Evolutionary conservation across 2,329 filamentous ascomycete species (phyloP).

Genomic region (Chaetomium olivaceum): DNA sequence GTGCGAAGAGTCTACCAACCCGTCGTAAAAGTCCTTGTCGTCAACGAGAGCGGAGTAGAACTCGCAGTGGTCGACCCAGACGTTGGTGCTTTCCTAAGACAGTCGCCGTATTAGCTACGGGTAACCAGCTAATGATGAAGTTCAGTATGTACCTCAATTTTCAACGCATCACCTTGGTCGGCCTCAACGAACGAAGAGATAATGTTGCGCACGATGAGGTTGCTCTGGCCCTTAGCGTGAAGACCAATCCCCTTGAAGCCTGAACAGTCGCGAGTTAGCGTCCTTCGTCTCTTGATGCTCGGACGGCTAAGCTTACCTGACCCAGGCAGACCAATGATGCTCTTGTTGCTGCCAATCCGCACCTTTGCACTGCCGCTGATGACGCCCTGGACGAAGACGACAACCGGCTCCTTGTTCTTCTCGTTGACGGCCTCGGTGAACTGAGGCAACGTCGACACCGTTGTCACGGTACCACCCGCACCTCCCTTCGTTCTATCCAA

Average conservation of each 20-base stretch:
- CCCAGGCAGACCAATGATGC: constrained; percentile 48
- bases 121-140: background rate
- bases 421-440: constrained; percentile 51
- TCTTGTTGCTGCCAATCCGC: constrained; percentile 51
- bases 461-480: constrained; percentile 54
- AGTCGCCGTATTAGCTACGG: background rate
- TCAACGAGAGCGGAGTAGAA: constrained; percentile 59
- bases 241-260: constrained; percentile 50
- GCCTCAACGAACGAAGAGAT: constrained; percentile 59
- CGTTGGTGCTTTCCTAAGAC: constrained; percentile 52
- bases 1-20: constrained; percentile 64
- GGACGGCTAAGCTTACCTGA: constrained; percentile 35
- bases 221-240: constrained; percentile 53
- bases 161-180: constrained; percentile 59
- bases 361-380: constrained; percentile 48
- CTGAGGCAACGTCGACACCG: constrained; percentile 52
- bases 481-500: constrained; percentile 52
- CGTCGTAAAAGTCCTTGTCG: constrained; percentile 71
- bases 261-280: background rate
- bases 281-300: background rate
- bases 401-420: constrained; percentile 45
- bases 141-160: constrained; percentile 41
- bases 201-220: constrained; percentile 65
- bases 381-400: constrained; percentile 49
- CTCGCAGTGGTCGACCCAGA: constrained; percentile 70